These are phyloP conservation scores for Vitis hybrid DNA, from an alignment of 177 flowering plant species.

Conservation along the genomic window DNA sequence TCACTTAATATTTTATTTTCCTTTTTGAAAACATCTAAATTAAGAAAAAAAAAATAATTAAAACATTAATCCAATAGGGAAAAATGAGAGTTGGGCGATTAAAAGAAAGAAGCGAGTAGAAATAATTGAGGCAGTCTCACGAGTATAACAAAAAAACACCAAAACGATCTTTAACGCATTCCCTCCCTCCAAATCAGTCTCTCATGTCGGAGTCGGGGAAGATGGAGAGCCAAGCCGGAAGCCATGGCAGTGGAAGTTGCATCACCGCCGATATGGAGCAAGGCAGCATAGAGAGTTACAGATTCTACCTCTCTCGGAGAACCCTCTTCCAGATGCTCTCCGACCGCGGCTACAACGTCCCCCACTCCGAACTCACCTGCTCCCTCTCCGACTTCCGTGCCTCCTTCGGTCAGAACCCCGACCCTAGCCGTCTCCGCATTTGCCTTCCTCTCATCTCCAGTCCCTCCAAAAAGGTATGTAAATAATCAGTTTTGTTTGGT, in stretches of 20 bases:
- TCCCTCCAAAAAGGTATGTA: conserved; percentile 24
- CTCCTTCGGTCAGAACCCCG: conserved; percentile 7
- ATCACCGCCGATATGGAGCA: not conserved
- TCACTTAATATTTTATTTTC: no score
- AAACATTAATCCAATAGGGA: no score
- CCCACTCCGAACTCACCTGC: conserved; percentile 20
- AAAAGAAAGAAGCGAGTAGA: no score
- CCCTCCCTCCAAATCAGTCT: not conserved
- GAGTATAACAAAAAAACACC: no score
- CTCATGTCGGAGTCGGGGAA: not conserved
- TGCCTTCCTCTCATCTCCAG: conserved; percentile 11
- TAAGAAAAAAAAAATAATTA: no score
- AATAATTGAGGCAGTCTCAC: no score
- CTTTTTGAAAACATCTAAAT: no score
- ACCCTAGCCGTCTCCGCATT: conserved; percentile 22
- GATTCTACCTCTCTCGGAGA: conserved; percentile 28
- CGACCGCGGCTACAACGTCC: conserved; percentile 35
- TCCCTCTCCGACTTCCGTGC: conserved; percentile 29
- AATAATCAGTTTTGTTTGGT: not conserved
- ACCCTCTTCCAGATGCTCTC: conserved; percentile 34
- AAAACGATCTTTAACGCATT: not conserved
- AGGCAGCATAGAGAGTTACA: conserved; percentile 20
- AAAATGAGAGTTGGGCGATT: no score
- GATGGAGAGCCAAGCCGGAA: no score
- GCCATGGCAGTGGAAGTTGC: not conserved